phyloP scores from a whole-genome alignment of 2,329 filamentous ascomycete genomes.

The Cordyceps javanica region DNA sequence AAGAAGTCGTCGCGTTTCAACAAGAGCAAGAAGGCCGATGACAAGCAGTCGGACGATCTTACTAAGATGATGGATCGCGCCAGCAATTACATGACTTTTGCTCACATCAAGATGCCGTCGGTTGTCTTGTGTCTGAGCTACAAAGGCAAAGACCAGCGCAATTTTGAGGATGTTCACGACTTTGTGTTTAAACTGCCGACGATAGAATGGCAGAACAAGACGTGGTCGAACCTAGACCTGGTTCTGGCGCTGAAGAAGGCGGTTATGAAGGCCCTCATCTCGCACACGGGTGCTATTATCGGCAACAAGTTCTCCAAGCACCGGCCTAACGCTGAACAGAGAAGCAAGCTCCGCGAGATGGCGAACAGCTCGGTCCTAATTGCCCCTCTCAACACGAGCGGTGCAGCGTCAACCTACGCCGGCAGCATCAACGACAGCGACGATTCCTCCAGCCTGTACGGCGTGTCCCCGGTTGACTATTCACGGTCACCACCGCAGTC shows the following conservation, averaged over 20 bases:
- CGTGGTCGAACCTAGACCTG: constrained; percentile 95
- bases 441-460: constrained; percentile 50
- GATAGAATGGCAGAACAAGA: constrained; percentile 97
- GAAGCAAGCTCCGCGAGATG: constrained; percentile 72
- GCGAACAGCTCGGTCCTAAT: constrained; percentile 69
- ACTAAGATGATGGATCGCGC: constrained; percentile 95
- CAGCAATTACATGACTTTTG: constrained; percentile 95
- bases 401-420: constrained; percentile 26
- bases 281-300: constrained; percentile 91
- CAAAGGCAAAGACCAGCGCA: constrained; percentile 92
- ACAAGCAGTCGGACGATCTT: constrained; percentile 75
- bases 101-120: constrained; percentile 89
- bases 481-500: constrained; percentile 53
- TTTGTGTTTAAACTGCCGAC: constrained; percentile 94
- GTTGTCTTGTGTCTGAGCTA: constrained; percentile 94
- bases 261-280: constrained; percentile 87
- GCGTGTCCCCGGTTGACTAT: constrained; percentile 49
- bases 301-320: constrained; percentile 95
- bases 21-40: constrained; percentile 45
- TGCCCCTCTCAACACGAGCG: constrained; percentile 33
- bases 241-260: constrained; percentile 90
- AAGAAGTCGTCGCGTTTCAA: constrained; percentile 51
- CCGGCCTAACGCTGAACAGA: constrained; percentile 72
- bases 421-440: constrained; percentile 47
- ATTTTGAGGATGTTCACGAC: constrained; percentile 93